Base-by-base conservation (phyloP, 2,329 filamentous ascomycete species). In the Diaporthe batatas region DNA sequence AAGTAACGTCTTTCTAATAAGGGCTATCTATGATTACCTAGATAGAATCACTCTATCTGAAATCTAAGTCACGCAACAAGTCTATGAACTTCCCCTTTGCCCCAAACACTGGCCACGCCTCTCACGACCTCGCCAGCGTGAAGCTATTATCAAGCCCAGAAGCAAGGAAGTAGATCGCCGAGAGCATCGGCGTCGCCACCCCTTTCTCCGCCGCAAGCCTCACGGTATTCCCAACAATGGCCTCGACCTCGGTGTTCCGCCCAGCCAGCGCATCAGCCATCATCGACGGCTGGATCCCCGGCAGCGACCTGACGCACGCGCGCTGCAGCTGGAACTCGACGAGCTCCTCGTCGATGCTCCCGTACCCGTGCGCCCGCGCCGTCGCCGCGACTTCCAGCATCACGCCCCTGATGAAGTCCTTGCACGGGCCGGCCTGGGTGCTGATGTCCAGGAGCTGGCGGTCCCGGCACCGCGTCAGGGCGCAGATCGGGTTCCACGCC, bases 401-500 rank as follows among this genome's bases (percentile, higher is more conserved):
- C 34, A 93, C 86, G 25, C 87, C 91, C 23, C 86, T 83, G 39
- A 64, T 10, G 6, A 71, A 64, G 10, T 42, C 68, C 29, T 25
- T 53, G 55, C 32, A 64, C 4, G 6, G 10, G n/a, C 55, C 68
- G 14, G 39, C 47, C 53, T 62, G 53, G 32, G 25, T 64, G 57
- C 14, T 36, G 34, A 71, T 14, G 44, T 71, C 68, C 18, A 71
- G 68, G 11, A 94, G 81, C 79, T 94, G 92, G 29, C 81, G 80
- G 69, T 89, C 87, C 2, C 86, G 83, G 1, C 91, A 91, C 16
- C 91, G 90, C 0, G 88, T 89, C 0, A 94, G 85, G 10, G 94
- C 91, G 2, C 91, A 90, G 0, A 90, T 91, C 0, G 92, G 91
- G 82, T 94, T 94, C 87, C 94, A 92, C 68, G 91, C 89, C 0